These are phyloP conservation scores for Alternaria brassicicola DNA, from an alignment of 2,329 filamentous ascomycete genomes.

Conservation along the genomic window DNA sequence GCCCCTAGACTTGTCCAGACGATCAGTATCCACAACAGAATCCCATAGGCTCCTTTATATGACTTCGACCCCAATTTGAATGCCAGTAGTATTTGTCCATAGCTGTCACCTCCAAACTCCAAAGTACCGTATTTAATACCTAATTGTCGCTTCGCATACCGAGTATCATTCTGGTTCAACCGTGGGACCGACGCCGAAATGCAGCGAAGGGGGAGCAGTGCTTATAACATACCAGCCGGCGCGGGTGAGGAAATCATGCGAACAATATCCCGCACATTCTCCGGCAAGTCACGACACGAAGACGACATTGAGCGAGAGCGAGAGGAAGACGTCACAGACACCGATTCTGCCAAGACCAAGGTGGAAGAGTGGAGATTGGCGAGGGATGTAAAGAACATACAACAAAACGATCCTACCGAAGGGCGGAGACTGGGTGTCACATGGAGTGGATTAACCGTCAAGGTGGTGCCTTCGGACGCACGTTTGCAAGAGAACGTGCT, in stretches of 20 bases:
- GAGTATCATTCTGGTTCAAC: not conserved
- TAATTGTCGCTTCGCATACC: not conserved
- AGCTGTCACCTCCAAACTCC: not conserved
- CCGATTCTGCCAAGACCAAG: conserved; percentile 22
- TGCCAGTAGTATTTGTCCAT: not conserved
- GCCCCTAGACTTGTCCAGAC: not conserved
- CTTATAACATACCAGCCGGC: conserved; percentile 3
- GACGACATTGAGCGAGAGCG: conserved; percentile 7
- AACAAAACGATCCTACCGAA: conserved; percentile 23
- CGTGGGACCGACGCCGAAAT: not conserved
- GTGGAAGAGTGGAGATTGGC: conserved; percentile 34
- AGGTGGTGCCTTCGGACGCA: conserved; percentile 67
- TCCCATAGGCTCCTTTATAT: conserved; percentile 1
- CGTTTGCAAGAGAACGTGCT: conserved; percentile 68
- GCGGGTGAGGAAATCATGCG: conserved; percentile 22
- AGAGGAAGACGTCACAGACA: conserved; percentile 2
- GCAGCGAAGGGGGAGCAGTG: conserved; percentile 6
- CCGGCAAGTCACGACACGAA: conserved; percentile 21
- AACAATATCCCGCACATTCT: conserved; percentile 25
- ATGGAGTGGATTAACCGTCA: conserved; percentile 75
- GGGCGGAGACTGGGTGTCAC: conserved; percentile 61
- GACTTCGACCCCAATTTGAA: not conserved
- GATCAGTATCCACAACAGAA: not conserved
- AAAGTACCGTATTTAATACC: not conserved
- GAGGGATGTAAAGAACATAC: conserved; percentile 24